phyloP scores from a whole-genome alignment of 257 asterid genomes.

The Solanum habrochaites region DNA sequence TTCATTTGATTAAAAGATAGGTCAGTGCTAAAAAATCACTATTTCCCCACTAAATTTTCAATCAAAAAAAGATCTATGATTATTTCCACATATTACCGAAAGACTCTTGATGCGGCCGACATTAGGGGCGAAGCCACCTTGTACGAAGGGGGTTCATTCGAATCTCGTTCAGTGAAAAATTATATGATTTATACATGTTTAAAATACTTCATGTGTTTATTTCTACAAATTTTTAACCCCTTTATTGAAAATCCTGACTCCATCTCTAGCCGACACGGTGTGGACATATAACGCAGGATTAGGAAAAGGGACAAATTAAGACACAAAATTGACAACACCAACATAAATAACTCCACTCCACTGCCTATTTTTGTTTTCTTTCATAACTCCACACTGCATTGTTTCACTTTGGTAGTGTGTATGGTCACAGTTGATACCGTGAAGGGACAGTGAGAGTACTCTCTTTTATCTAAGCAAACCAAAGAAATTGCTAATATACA shows the following conservation, averaged over 20 bases:
- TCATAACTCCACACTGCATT: neutral
- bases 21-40: neutral
- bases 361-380: neutral
- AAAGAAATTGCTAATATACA: neutral
- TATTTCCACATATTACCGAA: neutral
- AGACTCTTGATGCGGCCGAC: neutral
- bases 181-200: too few species aligned
- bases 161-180: too few species aligned
- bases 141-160: too few species aligned
- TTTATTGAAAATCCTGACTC: too few species aligned
- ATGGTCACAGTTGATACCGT: conserved; percentile 55
- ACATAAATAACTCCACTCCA: neutral
- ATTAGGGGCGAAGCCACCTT: too few species aligned
- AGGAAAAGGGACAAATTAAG: neutral
- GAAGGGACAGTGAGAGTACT: conserved; percentile 5
- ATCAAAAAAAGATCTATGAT: neutral
- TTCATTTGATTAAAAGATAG: neutral
- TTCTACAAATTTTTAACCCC: too few species aligned
- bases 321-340: neutral
- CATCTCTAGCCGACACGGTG: too few species aligned
- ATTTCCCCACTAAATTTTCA: neutral
- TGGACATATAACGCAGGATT: neutral
- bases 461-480: neutral
- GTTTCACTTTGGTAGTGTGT: neutral
- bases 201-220: too few species aligned